These are phyloP conservation scores for Nannochloropsis granulata DNA, from an alignment of 108 stramenopile species.

Conservation along the genomic window DNA sequence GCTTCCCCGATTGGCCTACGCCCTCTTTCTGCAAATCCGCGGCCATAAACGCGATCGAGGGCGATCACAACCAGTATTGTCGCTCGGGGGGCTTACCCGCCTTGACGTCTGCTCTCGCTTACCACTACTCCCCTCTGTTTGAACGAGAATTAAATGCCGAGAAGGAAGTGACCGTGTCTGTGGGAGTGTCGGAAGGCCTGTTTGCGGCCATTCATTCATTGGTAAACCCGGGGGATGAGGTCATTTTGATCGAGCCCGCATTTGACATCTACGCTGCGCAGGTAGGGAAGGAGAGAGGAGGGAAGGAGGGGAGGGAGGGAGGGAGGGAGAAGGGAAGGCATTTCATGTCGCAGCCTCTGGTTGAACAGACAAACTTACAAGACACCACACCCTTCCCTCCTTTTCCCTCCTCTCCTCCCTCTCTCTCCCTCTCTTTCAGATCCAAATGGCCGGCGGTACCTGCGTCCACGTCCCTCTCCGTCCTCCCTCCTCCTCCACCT, in stretches of 20 bases:
- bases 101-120: neutral
- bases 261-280: constrained; percentile 51
- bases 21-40: constrained; percentile 4
- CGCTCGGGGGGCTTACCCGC: neutral
- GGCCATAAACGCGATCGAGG: neutral
- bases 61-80: neutral
- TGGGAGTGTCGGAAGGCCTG: constrained; percentile 53
- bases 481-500: neutral
- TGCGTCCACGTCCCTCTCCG: neutral
- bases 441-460: constrained; percentile 35
- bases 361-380: neutral
- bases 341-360: neutral
- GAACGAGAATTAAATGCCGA: neutral
- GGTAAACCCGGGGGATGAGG: constrained; percentile 62
- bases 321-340: neutral
- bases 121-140: neutral
- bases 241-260: constrained; percentile 75
- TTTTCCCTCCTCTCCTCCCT: neutral
- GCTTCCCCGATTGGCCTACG: constrained; percentile 3
- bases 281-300: neutral
- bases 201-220: constrained; percentile 63
- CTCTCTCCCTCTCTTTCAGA: neutral
- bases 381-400: too few species aligned
- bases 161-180: neutral
- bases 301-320: too few species aligned